Conservation (phyloP, 164 flowering plant genomes). For the Tetracentron sinense region DNA sequence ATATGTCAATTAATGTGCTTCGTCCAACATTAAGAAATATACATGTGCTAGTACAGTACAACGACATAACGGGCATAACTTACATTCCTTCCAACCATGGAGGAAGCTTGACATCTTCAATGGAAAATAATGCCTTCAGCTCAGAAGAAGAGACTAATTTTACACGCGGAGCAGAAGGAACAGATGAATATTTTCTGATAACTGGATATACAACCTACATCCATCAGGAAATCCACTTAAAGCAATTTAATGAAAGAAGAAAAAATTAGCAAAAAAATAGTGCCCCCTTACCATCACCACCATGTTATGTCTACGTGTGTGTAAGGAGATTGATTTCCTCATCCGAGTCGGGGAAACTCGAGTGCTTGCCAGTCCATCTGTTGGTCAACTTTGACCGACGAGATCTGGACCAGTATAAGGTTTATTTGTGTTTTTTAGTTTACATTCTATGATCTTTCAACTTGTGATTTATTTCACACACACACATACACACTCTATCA, state of each 20-base stretch:
- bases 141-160: constrained; percentile 78
- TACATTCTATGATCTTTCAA: too few species aligned
- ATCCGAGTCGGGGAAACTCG: too few species aligned
- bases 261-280: neutral
- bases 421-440: too few species aligned
- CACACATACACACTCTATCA: too few species aligned
- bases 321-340: too few species aligned
- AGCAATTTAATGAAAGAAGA: neutral
- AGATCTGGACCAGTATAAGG: neutral
- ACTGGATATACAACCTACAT: constrained; percentile 75
- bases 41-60: neutral
- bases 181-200: constrained; percentile 40
- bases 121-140: constrained; percentile 59
- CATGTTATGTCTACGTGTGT: too few species aligned
- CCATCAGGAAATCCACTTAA: constrained; percentile 7
- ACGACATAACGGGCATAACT: constrained; percentile 17
- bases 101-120: constrained; percentile 91
- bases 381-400: neutral
- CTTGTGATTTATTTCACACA: too few species aligned
- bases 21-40: neutral
- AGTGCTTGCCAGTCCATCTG: too few species aligned
- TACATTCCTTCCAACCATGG: constrained; percentile 92
- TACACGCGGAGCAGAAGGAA: constrained; percentile 65
- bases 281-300: neutral
- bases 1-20: neutral